These are phyloP conservation scores for Prunus mume DNA, from an alignment of 306 rosid species.

Conservation along the genomic window DNA sequence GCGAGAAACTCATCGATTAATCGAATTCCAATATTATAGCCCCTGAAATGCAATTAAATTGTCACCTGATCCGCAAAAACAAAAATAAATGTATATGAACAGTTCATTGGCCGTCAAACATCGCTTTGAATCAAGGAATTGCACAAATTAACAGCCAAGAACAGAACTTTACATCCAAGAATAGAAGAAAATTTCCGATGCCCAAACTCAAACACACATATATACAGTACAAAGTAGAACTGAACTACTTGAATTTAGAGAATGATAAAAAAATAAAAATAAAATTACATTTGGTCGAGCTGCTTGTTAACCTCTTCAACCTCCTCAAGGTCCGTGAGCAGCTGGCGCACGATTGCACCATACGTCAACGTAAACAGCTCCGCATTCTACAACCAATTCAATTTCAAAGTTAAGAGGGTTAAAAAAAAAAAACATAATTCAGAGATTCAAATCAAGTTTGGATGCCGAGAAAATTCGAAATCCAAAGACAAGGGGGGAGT, in stretches of 20 bases:
- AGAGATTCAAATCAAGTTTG: background rate
- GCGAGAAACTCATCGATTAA: conserved; percentile 96
- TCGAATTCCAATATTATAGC: conserved; percentile 91
- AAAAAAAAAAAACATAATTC: background rate
- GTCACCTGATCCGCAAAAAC: background rate
- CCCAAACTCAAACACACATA: background rate
- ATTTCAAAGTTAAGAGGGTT: background rate
- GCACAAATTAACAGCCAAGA: background rate
- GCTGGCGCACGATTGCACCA: conserved; percentile 98
- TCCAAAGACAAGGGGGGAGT: conserved; percentile 10
- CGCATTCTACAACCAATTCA: conserved; percentile 58
- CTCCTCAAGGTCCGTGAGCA: conserved; percentile 98
- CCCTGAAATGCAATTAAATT: conserved; percentile 53
- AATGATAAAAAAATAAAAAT: background rate
- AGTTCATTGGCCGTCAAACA: background rate
- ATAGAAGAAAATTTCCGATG: background rate
- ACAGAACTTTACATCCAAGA: background rate
- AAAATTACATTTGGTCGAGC: conserved; percentile 84
- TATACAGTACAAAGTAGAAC: background rate
- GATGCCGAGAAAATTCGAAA: background rate
- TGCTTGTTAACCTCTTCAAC: conserved; percentile 98
- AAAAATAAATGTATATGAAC: background rate
- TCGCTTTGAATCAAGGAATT: background rate
- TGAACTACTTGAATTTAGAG: background rate
- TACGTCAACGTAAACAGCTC: conserved; percentile 96